These are phyloP conservation scores for Cyberlindnera mycetangii DNA, from an alignment of 805 yeast species.

Conservation along the genomic window DNA sequence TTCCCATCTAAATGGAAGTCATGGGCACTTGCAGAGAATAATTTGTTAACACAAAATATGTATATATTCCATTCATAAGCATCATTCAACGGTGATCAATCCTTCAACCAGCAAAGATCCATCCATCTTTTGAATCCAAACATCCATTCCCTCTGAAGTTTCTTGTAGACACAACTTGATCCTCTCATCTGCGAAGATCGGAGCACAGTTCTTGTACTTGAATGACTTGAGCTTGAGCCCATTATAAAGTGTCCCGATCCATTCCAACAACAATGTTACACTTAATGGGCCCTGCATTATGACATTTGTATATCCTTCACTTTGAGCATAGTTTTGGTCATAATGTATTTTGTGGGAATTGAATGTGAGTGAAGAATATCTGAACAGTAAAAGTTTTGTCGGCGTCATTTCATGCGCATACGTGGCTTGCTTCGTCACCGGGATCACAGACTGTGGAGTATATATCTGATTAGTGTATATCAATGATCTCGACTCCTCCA, in stretches of 20 bases:
- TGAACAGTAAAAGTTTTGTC: conserved; percentile 43
- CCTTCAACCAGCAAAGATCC: conserved; percentile 15
- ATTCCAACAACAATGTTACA: conserved; percentile 55
- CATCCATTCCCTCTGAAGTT: conserved; percentile 5
- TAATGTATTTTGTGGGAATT: conserved; percentile 86
- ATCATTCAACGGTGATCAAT: not conserved
- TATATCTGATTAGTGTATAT: conserved; percentile 50
- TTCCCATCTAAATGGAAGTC: conserved; percentile 42
- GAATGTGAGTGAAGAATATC: conserved; percentile 74
- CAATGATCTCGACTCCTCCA: conserved; percentile 55
- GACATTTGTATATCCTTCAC: conserved; percentile 59
- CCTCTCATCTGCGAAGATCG: conserved; percentile 37
- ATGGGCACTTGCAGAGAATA: conserved; percentile 44
- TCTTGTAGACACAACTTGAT: conserved; percentile 25
- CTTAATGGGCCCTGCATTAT: conserved; percentile 83
- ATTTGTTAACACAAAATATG: conserved; percentile 9
- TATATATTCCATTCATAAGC: not conserved
- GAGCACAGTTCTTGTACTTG: conserved; percentile 42
- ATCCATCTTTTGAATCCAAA: conserved; percentile 23
- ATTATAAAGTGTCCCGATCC: conserved; percentile 34
- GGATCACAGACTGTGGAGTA: conserved; percentile 3
- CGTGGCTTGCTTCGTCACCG: conserved; percentile 18
- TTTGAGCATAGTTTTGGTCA: conserved; percentile 50
- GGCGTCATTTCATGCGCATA: conserved; percentile 33
- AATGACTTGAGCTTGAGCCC: conserved; percentile 28